Evolutionary conservation across 768 basidiomycete species (phyloP).

Genomic region (Kwoniella sp.): DNA sequence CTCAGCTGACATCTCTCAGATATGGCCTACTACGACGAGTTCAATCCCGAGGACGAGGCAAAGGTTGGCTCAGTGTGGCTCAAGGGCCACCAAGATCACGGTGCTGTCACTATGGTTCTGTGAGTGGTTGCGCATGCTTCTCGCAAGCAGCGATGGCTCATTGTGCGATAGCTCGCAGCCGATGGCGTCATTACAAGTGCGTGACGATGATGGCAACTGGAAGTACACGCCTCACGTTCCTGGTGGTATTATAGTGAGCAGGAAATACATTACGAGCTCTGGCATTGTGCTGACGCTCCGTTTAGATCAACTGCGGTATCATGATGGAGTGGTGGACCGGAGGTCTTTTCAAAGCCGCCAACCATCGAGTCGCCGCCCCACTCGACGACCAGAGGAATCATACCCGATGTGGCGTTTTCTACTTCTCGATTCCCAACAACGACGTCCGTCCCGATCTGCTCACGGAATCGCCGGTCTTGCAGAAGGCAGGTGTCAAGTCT

Average conservation of each 20-base stretch:
- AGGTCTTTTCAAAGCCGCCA: slow-evolving; percentile 25
- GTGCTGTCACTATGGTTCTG: slow-evolving; percentile 21
- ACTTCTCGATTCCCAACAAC: slow-evolving; percentile 22
- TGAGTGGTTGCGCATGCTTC: not conserved
- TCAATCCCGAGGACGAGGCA: slow-evolving; percentile 19
- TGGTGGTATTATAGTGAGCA: slow-evolving; percentile 23
- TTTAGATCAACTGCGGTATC: slow-evolving; percentile 21
- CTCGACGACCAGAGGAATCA: slow-evolving; percentile 23
- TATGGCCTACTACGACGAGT: slow-evolving; percentile 28
- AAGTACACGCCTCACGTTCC: slow-evolving; percentile 15
- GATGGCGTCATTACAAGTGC: slow-evolving; percentile 20
- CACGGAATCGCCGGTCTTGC: slow-evolving; percentile 11
- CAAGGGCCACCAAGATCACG: slow-evolving; percentile 24
- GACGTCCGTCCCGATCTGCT: slow-evolving; percentile 12
- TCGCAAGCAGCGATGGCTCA: not conserved
- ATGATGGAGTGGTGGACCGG: slow-evolving; percentile 30
- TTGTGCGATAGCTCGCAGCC: slow-evolving; percentile 16
- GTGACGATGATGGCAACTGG: slow-evolving; percentile 20
- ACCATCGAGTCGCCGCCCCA: slow-evolving; percentile 20
- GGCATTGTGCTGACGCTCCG: no score
- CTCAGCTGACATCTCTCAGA: slow-evolving; percentile 8
- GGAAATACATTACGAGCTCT: not conserved
- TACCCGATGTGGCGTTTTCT: slow-evolving; percentile 20
- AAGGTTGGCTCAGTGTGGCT: slow-evolving; percentile 22
- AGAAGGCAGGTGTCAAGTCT: slow-evolving; percentile 6